Percentiles rank a stretch among this genome's conserved stretches.
These are phyloP conservation scores for Xerocomus amazonicus DNA, from an alignment of 1,284 basidiomycete species.

Conservation along the genomic window DNA sequence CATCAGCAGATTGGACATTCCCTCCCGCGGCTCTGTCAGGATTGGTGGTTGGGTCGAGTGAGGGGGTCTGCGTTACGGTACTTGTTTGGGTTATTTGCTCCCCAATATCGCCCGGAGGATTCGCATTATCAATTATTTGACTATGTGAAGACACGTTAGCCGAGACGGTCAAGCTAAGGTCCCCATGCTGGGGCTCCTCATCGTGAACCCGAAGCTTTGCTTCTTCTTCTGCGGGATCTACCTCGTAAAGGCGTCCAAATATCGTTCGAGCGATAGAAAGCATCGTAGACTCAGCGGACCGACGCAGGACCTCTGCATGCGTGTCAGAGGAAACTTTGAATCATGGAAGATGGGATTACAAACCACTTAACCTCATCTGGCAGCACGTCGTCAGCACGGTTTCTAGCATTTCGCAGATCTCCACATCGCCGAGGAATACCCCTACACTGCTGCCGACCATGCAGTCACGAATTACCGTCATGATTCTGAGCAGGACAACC, in stretches of 20 bases:
- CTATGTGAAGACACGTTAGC: constrained; percentile 2
- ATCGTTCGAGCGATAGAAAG: constrained; percentile 81
- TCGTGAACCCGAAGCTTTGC: constrained; percentile 50
- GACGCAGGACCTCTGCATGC: constrained; percentile 76
- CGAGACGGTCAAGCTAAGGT: constrained; percentile 59
- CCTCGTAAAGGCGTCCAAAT: constrained; percentile 68
- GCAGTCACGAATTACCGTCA: constrained; percentile 87
- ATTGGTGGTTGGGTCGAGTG: not conserved
- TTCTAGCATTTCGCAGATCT: constrained; percentile 98
- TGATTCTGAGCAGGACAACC: constrained; percentile 88
- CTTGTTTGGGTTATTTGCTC: constrained; percentile 1
- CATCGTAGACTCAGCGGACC: constrained; percentile 94
- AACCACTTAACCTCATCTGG: constrained; percentile 92
- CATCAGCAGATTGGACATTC: constrained; percentile 8
- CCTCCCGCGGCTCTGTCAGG: constrained; percentile 7
- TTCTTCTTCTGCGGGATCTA: constrained; percentile 69
- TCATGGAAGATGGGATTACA: constrained; percentile 32
- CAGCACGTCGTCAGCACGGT: constrained; percentile 97
- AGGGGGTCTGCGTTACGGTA: not conserved
- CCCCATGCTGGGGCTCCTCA: constrained; percentile 50
- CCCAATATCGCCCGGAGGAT: constrained; percentile 8
- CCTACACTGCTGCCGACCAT: constrained; percentile 67
- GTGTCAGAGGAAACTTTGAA: constrained; percentile 15
- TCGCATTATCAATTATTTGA: constrained; percentile 5
- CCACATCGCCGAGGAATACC: constrained; percentile 77